Conservation (phyloP, 768 basidiomycete genomes). For the Megacollybia marginata region DNA sequence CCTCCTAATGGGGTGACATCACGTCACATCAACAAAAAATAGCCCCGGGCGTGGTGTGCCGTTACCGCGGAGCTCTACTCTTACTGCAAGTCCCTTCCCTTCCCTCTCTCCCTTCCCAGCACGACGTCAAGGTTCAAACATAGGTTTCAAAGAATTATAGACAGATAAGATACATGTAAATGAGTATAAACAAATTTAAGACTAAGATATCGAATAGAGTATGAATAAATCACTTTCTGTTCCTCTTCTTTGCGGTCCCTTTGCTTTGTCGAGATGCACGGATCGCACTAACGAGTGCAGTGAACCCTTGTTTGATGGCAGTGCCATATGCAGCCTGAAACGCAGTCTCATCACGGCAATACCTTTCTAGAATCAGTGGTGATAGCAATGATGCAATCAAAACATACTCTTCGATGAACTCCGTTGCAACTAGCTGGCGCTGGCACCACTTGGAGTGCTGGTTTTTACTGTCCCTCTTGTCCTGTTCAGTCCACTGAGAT, state of each 20-base stretch:
- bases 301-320: neutral
- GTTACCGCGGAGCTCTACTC: too few relatives aligned
- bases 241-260: neutral
- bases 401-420: neutral
- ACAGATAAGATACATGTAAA: too few relatives aligned
- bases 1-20: too few relatives aligned
- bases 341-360: neutral
- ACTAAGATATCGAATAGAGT: too few relatives aligned
- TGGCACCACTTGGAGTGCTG: neutral
- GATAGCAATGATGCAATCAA: neutral
- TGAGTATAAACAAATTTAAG: too few relatives aligned
- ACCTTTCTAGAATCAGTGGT: neutral
- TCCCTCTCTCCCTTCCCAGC: too few relatives aligned
- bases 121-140: too few relatives aligned
- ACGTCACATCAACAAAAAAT: too few relatives aligned
- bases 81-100: too few relatives aligned
- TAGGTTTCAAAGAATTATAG: too few relatives aligned
- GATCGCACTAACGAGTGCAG: neutral
- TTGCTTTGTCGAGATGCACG: neutral
- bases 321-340: neutral
- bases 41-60: too few relatives aligned
- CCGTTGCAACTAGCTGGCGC: neutral
- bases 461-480: neutral
- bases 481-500: slow-evolving; percentile 5
- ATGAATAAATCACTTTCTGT: neutral